Conservation (phyloP, 169 alveolate species). For the Hepatocystis sp. region DNA sequence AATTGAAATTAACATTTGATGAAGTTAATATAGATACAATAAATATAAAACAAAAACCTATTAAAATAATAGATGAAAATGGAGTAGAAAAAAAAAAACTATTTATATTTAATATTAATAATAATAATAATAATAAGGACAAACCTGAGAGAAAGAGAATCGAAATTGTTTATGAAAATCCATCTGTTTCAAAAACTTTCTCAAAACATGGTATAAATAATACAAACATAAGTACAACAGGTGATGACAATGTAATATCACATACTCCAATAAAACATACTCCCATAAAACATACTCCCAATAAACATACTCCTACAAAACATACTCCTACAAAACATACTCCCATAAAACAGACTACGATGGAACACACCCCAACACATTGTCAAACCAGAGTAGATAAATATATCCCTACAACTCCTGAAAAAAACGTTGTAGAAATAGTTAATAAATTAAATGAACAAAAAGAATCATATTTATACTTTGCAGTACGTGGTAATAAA, state of each 20-base stretch:
- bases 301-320: no score
- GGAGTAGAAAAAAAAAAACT: conserved; percentile 57
- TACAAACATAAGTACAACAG: no score
- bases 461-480: conserved; percentile 59
- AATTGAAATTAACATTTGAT: conserved; percentile 44
- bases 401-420: no score
- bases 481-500: conserved; percentile 37
- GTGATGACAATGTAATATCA: no score
- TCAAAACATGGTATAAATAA: no score
- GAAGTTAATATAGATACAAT: conserved; percentile 48
- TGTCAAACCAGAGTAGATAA: no score
- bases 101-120: conserved; percentile 64
- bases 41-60: conserved; percentile 45
- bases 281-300: no score
- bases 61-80: conserved; percentile 39
- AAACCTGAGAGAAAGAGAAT: conserved; percentile 52
- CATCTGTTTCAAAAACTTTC: no score
- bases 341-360: no score
- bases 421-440: conserved; percentile 4
- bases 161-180: conserved; percentile 38
- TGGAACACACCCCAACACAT: no score
- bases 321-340: no score
- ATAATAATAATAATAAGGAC: background rate
- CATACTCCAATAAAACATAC: no score
- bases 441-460: conserved; percentile 44